Evolutionary conservation across 257 asterid genomes (phyloP).

Genomic region (Verbena officinalis): DNA sequence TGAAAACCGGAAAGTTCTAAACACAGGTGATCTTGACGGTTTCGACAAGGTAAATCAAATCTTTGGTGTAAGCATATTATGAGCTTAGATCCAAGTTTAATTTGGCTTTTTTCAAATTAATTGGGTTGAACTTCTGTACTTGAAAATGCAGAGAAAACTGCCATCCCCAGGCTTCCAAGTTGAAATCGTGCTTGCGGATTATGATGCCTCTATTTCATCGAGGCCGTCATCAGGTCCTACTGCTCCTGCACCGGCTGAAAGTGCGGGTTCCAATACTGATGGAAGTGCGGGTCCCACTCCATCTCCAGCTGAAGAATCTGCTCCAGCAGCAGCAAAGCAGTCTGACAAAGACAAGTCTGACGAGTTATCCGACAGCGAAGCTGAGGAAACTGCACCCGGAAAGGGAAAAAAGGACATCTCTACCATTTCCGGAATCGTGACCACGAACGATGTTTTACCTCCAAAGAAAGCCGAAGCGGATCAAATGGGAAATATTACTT

Average conservation of each 20-base stretch:
- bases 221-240: constrained; percentile 47
- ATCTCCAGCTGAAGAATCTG: constrained; percentile 39
- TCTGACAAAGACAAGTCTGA: constrained; percentile 55
- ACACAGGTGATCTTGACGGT: constrained; percentile 89
- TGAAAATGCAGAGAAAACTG: constrained; percentile 81
- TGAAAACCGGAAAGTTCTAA: constrained; percentile 79
- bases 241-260: constrained; percentile 37
- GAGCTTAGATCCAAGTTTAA: background rate
- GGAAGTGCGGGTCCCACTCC: constrained; percentile 40
- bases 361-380: constrained; percentile 70
- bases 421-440: constrained; percentile 29
- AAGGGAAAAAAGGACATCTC: constrained; percentile 39
- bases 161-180: constrained; percentile 98
- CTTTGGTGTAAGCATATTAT: background rate
- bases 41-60: constrained; percentile 78
- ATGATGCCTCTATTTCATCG: constrained; percentile 48
- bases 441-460: constrained; percentile 35
- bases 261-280: constrained; percentile 37
- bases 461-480: constrained; percentile 33
- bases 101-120: constrained; percentile 14
- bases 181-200: constrained; percentile 87
- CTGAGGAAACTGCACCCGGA: constrained; percentile 49
- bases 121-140: constrained; percentile 9
- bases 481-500: constrained; percentile 44
- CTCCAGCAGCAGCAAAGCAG: constrained; percentile 35